Conservation (phyloP, 2,329 filamentous ascomycete species). For the Colletotrichum zoysiae region DNA sequence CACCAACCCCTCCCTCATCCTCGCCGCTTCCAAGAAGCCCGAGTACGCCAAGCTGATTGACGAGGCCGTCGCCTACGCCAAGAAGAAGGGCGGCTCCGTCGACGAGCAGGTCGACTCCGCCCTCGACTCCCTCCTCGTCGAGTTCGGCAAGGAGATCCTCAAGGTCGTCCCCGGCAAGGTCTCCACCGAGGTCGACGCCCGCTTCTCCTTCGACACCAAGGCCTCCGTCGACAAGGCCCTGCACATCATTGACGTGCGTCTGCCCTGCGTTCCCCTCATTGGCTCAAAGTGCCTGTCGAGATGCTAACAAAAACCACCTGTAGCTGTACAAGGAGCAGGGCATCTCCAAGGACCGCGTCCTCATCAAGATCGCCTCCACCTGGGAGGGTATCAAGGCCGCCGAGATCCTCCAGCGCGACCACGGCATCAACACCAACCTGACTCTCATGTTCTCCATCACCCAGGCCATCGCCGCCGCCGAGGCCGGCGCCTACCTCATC, state of each 20-base stretch:
- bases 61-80: conserved; percentile 85
- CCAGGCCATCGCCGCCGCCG: conserved; percentile 95
- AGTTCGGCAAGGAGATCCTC: conserved; percentile 98
- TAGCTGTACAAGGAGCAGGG: conserved; percentile 95
- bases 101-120: conserved; percentile 90
- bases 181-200: conserved; percentile 97
- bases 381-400: conserved; percentile 99
- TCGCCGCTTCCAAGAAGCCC: conserved; percentile 97
- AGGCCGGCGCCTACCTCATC: conserved; percentile 97
- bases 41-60: conserved; percentile 96
- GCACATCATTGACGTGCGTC: conserved; percentile 89
- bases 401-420: conserved; percentile 94
- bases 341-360: conserved; percentile 91
- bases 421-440: conserved; percentile 98
- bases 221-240: conserved; percentile 95
- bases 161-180: conserved; percentile 98
- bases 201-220: conserved; percentile 95
- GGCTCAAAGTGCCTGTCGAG: conserved; percentile 26
- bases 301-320: conserved; percentile 42
- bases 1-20: conserved; percentile 98
- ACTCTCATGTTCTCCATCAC: conserved; percentile 98
- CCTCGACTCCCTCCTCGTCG: conserved; percentile 93
- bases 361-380: conserved; percentile 99
- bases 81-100: conserved; percentile 75
- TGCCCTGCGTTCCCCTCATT: neutral